Evolutionary conservation across 179 eudicot genomes (phyloP), one percentile per base, ranked within the genome.

Genomic region (Spinacia oleracea): DNA sequence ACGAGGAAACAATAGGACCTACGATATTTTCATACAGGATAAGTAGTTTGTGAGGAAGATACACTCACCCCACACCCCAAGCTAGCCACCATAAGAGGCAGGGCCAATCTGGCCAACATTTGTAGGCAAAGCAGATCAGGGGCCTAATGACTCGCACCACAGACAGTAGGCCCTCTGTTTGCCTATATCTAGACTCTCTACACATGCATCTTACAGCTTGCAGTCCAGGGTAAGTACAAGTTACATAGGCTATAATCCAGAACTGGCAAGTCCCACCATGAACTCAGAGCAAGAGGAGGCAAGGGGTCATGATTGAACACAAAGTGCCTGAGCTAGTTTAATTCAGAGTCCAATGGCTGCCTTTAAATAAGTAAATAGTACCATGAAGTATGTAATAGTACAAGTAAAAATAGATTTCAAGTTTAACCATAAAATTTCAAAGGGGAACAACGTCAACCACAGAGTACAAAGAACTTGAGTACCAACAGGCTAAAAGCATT

Each of bases 1-100:
- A 46, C 32, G 46, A 75, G 56, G n/a, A 72, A 34, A 80, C 21
- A 18, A 67, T 16, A 80, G 62, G 46, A 74, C 67, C 12, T 63
- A 27, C 18, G 68, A 50, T 34, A 78, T 6, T 42, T 48, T 42
- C 8, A 40, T 35, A n/a, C 46, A 51, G 56, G 68, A 23, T 15
- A 70, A 27, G 51, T 27, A 55, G 34, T 67, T 58, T 25, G 7
- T 51, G 18, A 48, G 31, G 29, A 74, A 20, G 32, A 20, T 48
- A 46, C 43, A 38, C 5, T 38, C 35, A 4, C 38, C 32, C 65
- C 31, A 66, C 35, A 4, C 38, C 32, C 65, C 31, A 66, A 23
- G 32, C 72, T 35, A 34, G 42, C 66, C 25, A 62, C 42, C 51
- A 75, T 21, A 64, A 53, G 29, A 56, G 51, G 45, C 20, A 51